Evolutionary conservation across 257 asterid species (phyloP).

Genomic region (Dorcoceras hygrometricum): DNA sequence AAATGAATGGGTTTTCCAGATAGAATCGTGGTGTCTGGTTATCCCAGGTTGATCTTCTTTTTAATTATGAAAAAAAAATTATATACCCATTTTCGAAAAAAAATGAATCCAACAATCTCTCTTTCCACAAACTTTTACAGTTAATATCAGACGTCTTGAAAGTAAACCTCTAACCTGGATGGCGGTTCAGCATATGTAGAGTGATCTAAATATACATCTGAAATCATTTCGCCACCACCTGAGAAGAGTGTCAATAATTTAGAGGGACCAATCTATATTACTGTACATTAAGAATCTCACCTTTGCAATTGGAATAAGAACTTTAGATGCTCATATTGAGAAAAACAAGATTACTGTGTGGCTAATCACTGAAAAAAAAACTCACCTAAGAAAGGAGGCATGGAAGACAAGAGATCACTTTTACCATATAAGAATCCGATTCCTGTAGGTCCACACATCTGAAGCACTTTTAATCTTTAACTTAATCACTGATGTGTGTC

Average conservation of each 20-base stretch:
- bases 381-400: conserved; percentile 86
- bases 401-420: conserved; percentile 62
- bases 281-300: not conserved
- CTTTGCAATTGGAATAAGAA: not conserved
- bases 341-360: not conserved
- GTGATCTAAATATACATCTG: conserved; percentile 86
- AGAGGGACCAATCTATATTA: not conserved
- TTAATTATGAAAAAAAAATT: conserved; percentile 1
- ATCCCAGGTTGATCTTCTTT: conserved; percentile 1
- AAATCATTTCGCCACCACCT: conserved; percentile 99
- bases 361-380: not conserved
- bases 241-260: conserved; percentile 23
- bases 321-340: not conserved
- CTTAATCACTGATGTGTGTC: conserved; percentile 27
- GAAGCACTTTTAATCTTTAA: conserved; percentile 70
- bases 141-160: conserved; percentile 14
- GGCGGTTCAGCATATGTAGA: conserved; percentile 98
- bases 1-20: conserved; percentile 2
- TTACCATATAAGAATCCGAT: conserved; percentile 92
- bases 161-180: conserved; percentile 57
- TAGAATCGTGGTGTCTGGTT: not conserved
- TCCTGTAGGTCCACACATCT: conserved; percentile 99
- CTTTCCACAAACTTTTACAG: conserved; percentile 14
- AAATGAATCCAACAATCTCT: not conserved
- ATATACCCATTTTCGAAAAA: conserved; percentile 4